Conservation (phyloP, 352 stramenopile genomes). For the Globisporangium takayamanum region DNA sequence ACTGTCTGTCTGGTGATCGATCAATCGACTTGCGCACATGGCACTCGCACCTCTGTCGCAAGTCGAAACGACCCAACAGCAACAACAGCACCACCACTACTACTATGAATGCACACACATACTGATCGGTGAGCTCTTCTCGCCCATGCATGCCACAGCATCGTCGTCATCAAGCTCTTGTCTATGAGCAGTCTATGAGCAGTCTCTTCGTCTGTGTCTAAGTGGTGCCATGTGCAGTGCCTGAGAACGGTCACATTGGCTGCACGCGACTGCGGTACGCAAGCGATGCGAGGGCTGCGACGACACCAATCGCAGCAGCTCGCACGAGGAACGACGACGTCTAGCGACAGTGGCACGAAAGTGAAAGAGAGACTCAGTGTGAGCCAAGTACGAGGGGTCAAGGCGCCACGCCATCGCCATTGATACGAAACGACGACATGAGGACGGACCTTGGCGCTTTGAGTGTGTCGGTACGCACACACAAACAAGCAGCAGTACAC, state of each 20-base stretch:
- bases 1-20: not conserved
- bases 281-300: conserved; percentile 7
- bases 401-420: no score
- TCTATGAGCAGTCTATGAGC: not conserved
- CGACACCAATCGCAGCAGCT: conserved; percentile 10
- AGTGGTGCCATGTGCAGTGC: not conserved
- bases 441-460: no score
- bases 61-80: no score
- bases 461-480: no score
- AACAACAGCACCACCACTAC: not conserved
- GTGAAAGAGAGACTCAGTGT: not conserved
- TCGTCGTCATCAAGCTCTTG: no score
- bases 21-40: not conserved
- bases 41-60: no score
- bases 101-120: not conserved
- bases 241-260: conserved; percentile 7
- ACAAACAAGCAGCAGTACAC: no score
- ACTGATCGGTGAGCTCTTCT: not conserved
- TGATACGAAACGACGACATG: not conserved
- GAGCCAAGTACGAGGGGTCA: no score
- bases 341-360: no score
- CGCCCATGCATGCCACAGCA: not conserved
- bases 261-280: conserved; percentile 14
- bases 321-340: conserved; percentile 12
- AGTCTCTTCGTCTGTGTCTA: not conserved